phyloP scores from a whole-genome alignment of 1,139 yeast species.

The Geotrichum carabidarum region DNA sequence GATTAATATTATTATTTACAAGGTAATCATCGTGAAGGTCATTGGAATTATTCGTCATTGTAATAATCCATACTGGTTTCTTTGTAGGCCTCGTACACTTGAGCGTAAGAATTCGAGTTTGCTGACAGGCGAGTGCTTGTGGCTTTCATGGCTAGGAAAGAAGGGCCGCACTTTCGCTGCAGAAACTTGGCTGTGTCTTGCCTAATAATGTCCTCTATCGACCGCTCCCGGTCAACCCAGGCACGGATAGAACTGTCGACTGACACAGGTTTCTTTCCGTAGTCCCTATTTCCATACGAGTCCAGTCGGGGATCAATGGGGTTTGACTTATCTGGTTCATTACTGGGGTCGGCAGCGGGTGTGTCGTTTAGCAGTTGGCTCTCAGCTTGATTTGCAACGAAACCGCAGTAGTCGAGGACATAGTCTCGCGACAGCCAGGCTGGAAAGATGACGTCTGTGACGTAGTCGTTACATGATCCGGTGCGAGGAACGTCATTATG shows the following conservation, averaged over 20 bases:
- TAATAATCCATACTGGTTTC: background rate
- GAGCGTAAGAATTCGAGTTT: background rate
- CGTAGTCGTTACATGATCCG: constrained; percentile 30
- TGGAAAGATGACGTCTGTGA: constrained; percentile 30
- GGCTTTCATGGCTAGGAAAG: constrained; percentile 16
- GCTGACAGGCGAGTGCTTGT: constrained; percentile 2
- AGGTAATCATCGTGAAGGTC: too few relatives aligned
- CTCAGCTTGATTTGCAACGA: constrained; percentile 26
- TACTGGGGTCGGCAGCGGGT: constrained; percentile 1
- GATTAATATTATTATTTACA: background rate
- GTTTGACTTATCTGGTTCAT: background rate
- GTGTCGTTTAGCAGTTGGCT: background rate
- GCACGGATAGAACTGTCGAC: constrained; percentile 28
- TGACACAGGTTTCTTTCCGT: constrained; percentile 19
- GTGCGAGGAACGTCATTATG: constrained; percentile 28
- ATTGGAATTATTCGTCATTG: background rate
- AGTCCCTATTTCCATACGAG: constrained; percentile 36
- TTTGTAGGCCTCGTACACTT: constrained; percentile 5
- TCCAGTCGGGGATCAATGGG: constrained; percentile 35
- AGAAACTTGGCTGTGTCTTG: constrained; percentile 27
- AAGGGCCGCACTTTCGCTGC: constrained; percentile 31
- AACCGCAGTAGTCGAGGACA: constrained; percentile 31
- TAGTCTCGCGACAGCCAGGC: constrained; percentile 35
- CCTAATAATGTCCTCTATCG: constrained; percentile 35
- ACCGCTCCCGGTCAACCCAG: constrained; percentile 33